Base-by-base conservation (phyloP, 2,329 filamentous ascomycete genomes). In the Diatrype stigma region DNA sequence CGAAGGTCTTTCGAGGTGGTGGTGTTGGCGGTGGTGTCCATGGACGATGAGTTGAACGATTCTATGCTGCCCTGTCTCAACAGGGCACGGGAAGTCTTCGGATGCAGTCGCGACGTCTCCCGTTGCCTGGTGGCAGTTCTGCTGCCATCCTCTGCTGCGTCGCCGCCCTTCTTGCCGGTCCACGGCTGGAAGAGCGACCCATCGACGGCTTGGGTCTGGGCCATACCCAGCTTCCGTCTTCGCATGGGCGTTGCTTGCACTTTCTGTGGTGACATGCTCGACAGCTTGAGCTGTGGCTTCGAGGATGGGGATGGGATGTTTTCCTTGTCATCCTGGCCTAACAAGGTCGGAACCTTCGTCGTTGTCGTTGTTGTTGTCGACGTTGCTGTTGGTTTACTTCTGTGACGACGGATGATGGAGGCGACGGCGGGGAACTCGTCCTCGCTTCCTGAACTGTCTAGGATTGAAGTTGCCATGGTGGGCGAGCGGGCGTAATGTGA, bases 371-470 rank as follows among this genome's bases (percentile, higher is more conserved):
- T 46, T 10, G 26, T 22, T 21, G 34, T 47, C 12, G 51, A 50
- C 40, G 37, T 38, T 23, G 50, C 11, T 34, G 37, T 35, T 21
- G 40, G 47, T 35, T 50, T 58, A 21, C 56, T 51, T 51, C 56
- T 61, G 21, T 60, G 55, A 21, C 49, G 55, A 45, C 52, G 54
- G 51, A 65, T 44, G 8, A 74, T 52, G 2, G 65, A 62, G 37
- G 68, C 64, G 22, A 73, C 51, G 32, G 72, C 70, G 2, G 73
- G 72, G 23, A 75, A 67, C 32, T 75, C 74, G 40, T 76, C 73
- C 19, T 74, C 70, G 48, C 54, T 59, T 40, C 50, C 55, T 7
- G 55, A 60, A 32, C 37, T 38, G 50, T 57, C 52, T 34, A 48
- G 51, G 56, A 65, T 60, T 21, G 44, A 52, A 42, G 40, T 42